These are phyloP conservation scores for Tolypocladium sp. DNA, from an alignment of 2,329 filamentous ascomycete genomes.

Conservation along the genomic window DNA sequence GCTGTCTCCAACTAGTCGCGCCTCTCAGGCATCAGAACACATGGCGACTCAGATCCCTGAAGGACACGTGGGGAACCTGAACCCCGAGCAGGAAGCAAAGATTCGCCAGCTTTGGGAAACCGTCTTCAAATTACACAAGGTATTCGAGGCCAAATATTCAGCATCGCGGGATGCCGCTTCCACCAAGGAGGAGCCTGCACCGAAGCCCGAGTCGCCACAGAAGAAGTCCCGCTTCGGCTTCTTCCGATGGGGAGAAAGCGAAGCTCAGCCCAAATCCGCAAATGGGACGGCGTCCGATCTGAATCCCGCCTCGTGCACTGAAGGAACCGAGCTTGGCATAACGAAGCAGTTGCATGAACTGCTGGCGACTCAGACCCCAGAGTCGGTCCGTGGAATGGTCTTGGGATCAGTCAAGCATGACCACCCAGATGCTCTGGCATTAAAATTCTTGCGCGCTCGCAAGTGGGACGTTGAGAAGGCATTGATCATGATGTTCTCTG, in stretches of 20 bases:
- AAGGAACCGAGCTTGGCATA: conserved; percentile 83
- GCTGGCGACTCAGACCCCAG: conserved; percentile 65
- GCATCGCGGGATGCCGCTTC: conserved; percentile 11
- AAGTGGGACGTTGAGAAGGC: conserved; percentile 98
- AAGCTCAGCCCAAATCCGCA: conserved; percentile 24
- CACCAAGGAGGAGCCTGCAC: neutral
- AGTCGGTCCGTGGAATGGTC: conserved; percentile 69
- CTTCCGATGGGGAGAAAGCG: conserved; percentile 56
- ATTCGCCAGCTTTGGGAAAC: conserved; percentile 78
- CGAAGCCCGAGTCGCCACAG: conserved; percentile 50
- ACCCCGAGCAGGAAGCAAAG: conserved; percentile 78
- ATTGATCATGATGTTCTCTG: conserved; percentile 86
- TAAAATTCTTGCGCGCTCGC: conserved; percentile 78
- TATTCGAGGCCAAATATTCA: conserved; percentile 23
- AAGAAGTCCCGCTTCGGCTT: conserved; percentile 60
- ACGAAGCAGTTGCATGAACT: conserved; percentile 79
- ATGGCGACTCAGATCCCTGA: neutral
- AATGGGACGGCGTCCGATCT: conserved; percentile 20
- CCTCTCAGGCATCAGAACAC: neutral
- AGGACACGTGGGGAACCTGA: conserved; percentile 79
- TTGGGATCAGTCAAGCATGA: conserved; percentile 96
- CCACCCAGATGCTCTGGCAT: conserved; percentile 74
- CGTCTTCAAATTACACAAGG: conserved; percentile 66
- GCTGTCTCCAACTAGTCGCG: neutral
- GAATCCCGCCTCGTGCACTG: conserved; percentile 42